phyloP scores from a whole-genome alignment of 129 eudicot genomes.

The Smallanthus sonchifolius region DNA sequence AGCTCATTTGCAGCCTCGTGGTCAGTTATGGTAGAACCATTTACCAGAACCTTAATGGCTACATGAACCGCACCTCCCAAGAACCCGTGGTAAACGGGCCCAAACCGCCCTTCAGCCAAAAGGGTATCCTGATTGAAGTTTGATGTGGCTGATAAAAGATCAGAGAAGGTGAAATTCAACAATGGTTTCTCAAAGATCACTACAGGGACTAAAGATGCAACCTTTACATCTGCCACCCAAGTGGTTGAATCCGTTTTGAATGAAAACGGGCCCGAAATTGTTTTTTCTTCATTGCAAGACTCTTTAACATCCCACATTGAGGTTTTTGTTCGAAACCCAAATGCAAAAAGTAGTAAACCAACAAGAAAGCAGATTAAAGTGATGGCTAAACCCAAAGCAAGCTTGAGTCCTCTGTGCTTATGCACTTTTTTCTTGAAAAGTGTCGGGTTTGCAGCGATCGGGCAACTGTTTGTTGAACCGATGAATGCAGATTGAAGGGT shows the following conservation, averaged over 20 bases:
- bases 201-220: slow-evolving; percentile 68
- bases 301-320: slow-evolving; percentile 59
- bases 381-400: slow-evolving; percentile 59
- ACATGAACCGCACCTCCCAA: slow-evolving; percentile 74
- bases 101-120: slow-evolving; percentile 76
- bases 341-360: slow-evolving; percentile 63
- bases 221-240: slow-evolving; percentile 89
- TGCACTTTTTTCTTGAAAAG: slow-evolving; percentile 43
- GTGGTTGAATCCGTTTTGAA: slow-evolving; percentile 88
- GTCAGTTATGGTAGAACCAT: slow-evolving; percentile 76
- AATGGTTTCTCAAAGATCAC: slow-evolving; percentile 86
- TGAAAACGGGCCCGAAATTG: slow-evolving; percentile 77
- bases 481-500: slow-evolving; percentile 57
- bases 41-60: slow-evolving; percentile 71
- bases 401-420: slow-evolving; percentile 55
- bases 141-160: slow-evolving; percentile 81
- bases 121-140: slow-evolving; percentile 65
- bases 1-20: slow-evolving; percentile 82
- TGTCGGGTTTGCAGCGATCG: slow-evolving; percentile 75
- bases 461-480: slow-evolving; percentile 65
- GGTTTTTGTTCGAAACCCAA: slow-evolving; percentile 59
- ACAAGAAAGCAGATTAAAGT: slow-evolving; percentile 48
- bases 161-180: slow-evolving; percentile 76
- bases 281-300: slow-evolving; percentile 53
- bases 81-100: slow-evolving; percentile 75